Evolutionary conservation across 257 asterid genomes (phyloP).

Genomic region (Scutellaria galericulata): DNA sequence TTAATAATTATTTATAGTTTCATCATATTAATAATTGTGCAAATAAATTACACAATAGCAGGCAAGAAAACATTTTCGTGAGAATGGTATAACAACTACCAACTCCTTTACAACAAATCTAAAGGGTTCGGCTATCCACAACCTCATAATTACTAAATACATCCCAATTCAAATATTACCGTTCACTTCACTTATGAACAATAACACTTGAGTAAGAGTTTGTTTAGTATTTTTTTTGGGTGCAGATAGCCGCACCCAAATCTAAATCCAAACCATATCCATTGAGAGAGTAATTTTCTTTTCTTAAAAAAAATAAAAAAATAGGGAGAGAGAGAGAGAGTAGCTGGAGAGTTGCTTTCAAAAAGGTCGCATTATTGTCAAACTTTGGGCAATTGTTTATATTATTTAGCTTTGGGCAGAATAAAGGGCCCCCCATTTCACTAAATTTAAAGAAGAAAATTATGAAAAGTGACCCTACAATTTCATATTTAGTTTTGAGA

Average conservation of each 20-base stretch:
- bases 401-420: constrained; percentile 51
- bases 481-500: constrained; percentile 28
- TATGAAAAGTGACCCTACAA: constrained; percentile 53
- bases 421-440: constrained; percentile 51
- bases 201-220: no score
- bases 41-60: no score
- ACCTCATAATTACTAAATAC: no score
- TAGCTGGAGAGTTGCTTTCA: constrained; percentile 57
- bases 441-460: constrained; percentile 35
- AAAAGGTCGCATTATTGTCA: constrained; percentile 61
- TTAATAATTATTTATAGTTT: no score
- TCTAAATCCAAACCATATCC: constrained; percentile 38
- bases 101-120: constrained; percentile 42
- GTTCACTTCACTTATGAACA: no score
- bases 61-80: no score
- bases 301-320: not conserved
- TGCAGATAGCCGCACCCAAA: no score
- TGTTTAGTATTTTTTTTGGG: no score
- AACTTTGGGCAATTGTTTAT: constrained; percentile 60
- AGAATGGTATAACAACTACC: no score
- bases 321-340: constrained; percentile 23
- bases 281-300: not conserved
- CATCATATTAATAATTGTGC: no score
- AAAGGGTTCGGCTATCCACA: no score
- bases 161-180: no score